Conservation (phyloP, 208 protist species). For the Wallacemonas sp. region DNA sequence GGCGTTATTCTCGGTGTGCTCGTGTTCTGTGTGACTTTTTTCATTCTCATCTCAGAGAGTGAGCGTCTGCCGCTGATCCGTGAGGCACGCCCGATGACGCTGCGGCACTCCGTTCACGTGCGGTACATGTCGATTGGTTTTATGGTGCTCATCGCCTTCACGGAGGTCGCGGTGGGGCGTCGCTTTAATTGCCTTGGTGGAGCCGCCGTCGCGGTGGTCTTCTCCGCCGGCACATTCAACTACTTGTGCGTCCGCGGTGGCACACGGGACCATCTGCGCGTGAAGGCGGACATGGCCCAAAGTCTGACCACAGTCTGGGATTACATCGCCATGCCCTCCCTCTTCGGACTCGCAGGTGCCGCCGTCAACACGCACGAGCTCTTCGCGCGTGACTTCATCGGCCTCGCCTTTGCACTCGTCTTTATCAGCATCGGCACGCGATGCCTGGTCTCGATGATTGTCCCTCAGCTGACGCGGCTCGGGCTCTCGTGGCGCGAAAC, state of each 20-base stretch:
- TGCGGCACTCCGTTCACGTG: constrained; percentile 50
- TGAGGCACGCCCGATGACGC: constrained; percentile 30
- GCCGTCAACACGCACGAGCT: constrained; percentile 44
- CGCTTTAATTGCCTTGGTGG: constrained; percentile 39
- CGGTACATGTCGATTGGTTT: constrained; percentile 38
- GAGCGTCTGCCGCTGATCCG: constrained; percentile 38
- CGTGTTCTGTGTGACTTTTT: constrained; percentile 43
- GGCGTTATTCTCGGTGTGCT: constrained; percentile 40
- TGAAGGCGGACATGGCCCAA: constrained; percentile 47
- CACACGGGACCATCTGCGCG: constrained; percentile 28
- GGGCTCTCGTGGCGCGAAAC: constrained; percentile 40
- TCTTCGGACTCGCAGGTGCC: constrained; percentile 54
- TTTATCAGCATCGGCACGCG: constrained; percentile 46
- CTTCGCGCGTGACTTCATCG: constrained; percentile 41
- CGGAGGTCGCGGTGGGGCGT: constrained; percentile 28
- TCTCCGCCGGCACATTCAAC: constrained; percentile 42
- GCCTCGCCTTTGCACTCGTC: constrained; percentile 33
- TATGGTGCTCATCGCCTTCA: constrained; percentile 41
- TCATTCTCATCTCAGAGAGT: constrained; percentile 49
- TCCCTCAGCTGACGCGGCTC: constrained; percentile 34
- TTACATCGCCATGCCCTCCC: constrained; percentile 57
- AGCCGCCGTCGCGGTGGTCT: constrained; percentile 32
- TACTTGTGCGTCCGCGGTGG: constrained; percentile 43
- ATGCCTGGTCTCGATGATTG: constrained; percentile 34
- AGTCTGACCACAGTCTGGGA: constrained; percentile 48